Evolutionary conservation across 2,329 filamentous ascomycete species (phyloP).

Genomic region (Sclerotinia trifoliorum): DNA sequence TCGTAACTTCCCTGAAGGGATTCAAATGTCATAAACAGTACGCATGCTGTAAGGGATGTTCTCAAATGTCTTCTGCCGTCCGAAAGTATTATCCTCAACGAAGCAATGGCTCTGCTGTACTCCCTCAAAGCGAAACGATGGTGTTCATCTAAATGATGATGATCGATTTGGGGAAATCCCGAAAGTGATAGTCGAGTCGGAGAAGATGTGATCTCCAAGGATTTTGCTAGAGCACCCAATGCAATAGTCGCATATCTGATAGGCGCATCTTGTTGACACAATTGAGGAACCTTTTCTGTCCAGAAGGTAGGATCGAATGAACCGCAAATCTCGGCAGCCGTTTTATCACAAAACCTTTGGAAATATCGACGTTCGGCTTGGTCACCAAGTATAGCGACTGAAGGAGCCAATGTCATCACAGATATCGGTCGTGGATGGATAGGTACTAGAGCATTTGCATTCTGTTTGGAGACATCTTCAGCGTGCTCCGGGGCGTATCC

Average conservation of each 20-base stretch:
- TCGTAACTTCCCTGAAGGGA: constrained; percentile 39
- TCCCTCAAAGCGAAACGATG: constrained; percentile 37
- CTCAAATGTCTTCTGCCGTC: constrained; percentile 38
- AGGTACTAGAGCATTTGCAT: constrained; percentile 30
- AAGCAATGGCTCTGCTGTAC: constrained; percentile 37
- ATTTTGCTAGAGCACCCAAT: constrained; percentile 37
- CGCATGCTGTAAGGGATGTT: constrained; percentile 38
- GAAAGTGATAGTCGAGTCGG: constrained; percentile 37
- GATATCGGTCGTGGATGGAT: constrained; percentile 39
- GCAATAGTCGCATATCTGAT: constrained; percentile 39
- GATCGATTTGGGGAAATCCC: constrained; percentile 39
- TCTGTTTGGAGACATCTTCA: constrained; percentile 34
- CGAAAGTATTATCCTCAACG: constrained; percentile 34
- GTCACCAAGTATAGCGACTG: constrained; percentile 35
- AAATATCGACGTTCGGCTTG: constrained; percentile 38
- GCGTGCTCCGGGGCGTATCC: constrained; percentile 38
- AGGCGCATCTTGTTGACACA: constrained; percentile 38
- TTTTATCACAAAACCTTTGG: constrained; percentile 40
- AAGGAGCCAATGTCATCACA: constrained; percentile 36
- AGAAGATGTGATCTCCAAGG: constrained; percentile 37
- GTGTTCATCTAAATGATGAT: constrained; percentile 38
- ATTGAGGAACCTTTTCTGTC: constrained; percentile 39
- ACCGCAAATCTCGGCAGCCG: constrained; percentile 37
- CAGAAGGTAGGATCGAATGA: constrained; percentile 39
- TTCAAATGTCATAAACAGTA: constrained; percentile 39